These are phyloP conservation scores for Flaveria brownii DNA, from an alignment of 129 eudicot species.

Conservation along the genomic window DNA sequence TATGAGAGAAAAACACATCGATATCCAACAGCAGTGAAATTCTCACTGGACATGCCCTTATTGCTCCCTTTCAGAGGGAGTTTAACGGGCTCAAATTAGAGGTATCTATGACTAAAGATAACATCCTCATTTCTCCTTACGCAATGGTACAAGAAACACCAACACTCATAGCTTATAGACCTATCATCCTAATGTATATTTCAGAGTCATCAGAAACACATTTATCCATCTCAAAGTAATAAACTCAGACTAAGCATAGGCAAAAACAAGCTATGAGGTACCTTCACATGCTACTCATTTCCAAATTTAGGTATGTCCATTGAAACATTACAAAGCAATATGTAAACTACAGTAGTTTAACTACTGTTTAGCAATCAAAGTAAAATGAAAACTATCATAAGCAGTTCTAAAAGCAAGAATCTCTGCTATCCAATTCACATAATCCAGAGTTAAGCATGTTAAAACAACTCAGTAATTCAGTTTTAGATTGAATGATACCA, in stretches of 20 bases:
- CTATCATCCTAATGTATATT: slow-evolving; percentile 4
- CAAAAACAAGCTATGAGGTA: slow-evolving; percentile 6
- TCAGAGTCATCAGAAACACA: slow-evolving; percentile 3
- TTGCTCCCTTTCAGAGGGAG: background rate
- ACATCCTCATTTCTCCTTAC: background rate
- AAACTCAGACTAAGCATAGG: slow-evolving; percentile 10
- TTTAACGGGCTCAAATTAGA: background rate
- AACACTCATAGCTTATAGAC: slow-evolving; percentile 9
- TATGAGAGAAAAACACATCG: background rate
- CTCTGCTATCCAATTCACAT: background rate
- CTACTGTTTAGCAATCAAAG: slow-evolving; percentile 1
- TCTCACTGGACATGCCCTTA: slow-evolving; percentile 6
- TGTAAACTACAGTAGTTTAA: background rate
- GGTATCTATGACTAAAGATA: slow-evolving; percentile 1
- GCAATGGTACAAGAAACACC: slow-evolving; percentile 10
- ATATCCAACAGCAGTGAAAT: background rate
- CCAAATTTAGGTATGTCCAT: background rate
- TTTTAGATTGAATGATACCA: slow-evolving; percentile 45
- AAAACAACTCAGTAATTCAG: background rate
- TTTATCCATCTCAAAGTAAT: slow-evolving; percentile 16
- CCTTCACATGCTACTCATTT: slow-evolving; percentile 23
- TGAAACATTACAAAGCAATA: slow-evolving; percentile 1
- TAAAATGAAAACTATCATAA: background rate
- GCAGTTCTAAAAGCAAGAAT: background rate
- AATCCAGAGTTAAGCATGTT: background rate